Conservation (phyloP, 2,329 filamentous ascomycete genomes). For the Cercospora zeae-maydis region DNA sequence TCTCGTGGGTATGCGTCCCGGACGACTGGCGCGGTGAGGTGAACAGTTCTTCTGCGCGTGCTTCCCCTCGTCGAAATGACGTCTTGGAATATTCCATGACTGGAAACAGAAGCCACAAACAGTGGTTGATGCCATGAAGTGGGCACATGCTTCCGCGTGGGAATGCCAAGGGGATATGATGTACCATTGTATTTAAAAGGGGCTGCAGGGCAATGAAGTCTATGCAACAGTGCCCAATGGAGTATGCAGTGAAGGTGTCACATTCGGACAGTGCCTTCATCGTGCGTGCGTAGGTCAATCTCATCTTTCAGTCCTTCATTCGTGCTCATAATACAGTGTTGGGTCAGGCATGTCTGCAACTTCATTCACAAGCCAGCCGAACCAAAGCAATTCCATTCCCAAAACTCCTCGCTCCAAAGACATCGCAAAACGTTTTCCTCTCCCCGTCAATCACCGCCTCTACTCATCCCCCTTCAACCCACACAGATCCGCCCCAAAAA, state of each 20-base stretch:
- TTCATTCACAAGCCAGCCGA: neutral
- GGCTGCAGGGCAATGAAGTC: neutral
- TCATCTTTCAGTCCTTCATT: neutral
- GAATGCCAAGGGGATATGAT: neutral
- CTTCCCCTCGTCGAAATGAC: neutral
- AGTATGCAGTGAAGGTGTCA: neutral
- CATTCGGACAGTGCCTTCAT: neutral
- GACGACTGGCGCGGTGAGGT: neutral
- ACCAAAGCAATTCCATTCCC: neutral
- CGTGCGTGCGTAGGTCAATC: neutral
- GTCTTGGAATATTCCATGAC: neutral
- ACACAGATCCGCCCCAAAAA: constrained; percentile 60
- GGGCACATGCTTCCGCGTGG: neutral
- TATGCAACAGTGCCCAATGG: neutral
- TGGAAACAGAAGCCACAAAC: neutral
- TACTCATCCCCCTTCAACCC: constrained; percentile 51
- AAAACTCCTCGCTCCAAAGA: neutral
- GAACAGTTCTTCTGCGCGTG: neutral
- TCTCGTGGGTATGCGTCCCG: neutral
- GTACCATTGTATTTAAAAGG: neutral
- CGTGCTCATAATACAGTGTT: neutral
- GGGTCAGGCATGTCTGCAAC: neutral
- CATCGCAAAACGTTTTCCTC: neutral
- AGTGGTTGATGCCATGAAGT: neutral
- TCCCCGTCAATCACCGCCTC: neutral